Conservation (phyloP, 108 stramenopile species). For the Mediolabrus comicus region DNA sequence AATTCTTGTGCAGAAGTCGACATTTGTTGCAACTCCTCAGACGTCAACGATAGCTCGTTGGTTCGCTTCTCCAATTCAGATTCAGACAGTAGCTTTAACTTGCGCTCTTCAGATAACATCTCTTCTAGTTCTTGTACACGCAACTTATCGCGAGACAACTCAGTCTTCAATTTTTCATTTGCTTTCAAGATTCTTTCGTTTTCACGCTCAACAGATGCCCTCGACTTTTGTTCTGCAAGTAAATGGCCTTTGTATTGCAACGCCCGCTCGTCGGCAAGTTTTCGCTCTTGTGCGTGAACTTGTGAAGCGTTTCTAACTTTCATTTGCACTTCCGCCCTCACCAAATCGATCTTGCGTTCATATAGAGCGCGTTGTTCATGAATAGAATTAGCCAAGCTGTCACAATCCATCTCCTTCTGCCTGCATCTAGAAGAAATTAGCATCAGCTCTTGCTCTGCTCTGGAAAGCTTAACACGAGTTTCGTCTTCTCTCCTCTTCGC, state of each 20-base stretch:
- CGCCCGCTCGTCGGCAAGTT: conserved; percentile 24
- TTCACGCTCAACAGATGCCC: conserved; percentile 7
- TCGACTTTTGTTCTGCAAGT: conserved; percentile 16
- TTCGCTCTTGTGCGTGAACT: conserved; percentile 31
- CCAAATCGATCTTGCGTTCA: conserved; percentile 32
- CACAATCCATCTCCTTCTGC: conserved; percentile 18
- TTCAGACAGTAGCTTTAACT: background rate
- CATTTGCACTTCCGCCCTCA: conserved; percentile 21
- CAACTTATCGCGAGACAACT: conserved; percentile 7
- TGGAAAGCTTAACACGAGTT: conserved; percentile 15
- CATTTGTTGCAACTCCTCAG: conserved; percentile 28
- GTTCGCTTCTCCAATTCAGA: conserved; percentile 18
- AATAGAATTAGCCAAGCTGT: conserved; percentile 14
- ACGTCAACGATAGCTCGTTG: conserved; percentile 13
- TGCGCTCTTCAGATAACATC: conserved; percentile 15
- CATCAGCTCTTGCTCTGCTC: conserved; percentile 4
- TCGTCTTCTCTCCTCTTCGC: conserved; percentile 2
- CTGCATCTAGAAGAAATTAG: conserved; percentile 4
- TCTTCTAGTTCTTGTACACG: conserved; percentile 36
- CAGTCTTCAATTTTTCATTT: conserved; percentile 9
- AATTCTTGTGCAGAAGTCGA: background rate
- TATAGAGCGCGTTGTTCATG: conserved; percentile 28
- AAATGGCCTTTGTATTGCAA: conserved; percentile 3
- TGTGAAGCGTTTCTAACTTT: conserved; percentile 10
- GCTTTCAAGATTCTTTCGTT: conserved; percentile 8